Evolutionary conservation across 2,329 filamentous ascomycete species (phyloP).

Genomic region (Pseudogymnoascus sp.): DNA sequence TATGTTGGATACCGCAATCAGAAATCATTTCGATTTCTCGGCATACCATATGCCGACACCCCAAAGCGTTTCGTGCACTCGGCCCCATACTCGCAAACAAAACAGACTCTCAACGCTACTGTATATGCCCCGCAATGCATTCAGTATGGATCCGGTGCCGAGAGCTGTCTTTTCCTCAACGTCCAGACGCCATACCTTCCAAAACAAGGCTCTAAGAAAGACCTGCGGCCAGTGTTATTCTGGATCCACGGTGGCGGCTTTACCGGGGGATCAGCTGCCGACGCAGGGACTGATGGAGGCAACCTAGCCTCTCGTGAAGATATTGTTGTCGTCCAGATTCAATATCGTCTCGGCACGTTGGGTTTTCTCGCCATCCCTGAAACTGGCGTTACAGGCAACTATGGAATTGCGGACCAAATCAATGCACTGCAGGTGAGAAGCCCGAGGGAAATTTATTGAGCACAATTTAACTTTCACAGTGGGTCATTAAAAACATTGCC

Average conservation of each 20-base stretch:
- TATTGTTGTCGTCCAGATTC: constrained; percentile 23
- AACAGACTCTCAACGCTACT: constrained; percentile 37
- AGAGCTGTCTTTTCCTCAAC: constrained; percentile 25
- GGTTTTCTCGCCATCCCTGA: constrained; percentile 39
- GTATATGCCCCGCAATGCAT: constrained; percentile 29
- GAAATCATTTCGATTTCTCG: constrained; percentile 37
- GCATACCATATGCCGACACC: constrained; percentile 22
- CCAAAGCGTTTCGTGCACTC: constrained; percentile 30
- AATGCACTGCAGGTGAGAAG: constrained; percentile 34
- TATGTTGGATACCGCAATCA: constrained; percentile 44
- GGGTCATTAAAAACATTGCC: constrained; percentile 39
- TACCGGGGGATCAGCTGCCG: constrained; percentile 18
- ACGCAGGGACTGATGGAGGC: constrained; percentile 21
- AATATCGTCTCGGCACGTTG: constrained; percentile 22
- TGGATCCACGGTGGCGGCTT: constrained; percentile 30
- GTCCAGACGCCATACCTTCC: constrained; percentile 32
- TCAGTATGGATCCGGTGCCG: constrained; percentile 28
- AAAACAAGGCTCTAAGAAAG: constrained; percentile 14
- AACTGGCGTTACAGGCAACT: constrained; percentile 43
- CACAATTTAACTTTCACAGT: constrained; percentile 24
- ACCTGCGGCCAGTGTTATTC: constrained; percentile 28
- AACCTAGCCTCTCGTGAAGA: constrained; percentile 24
- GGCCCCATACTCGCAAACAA: constrained; percentile 34
- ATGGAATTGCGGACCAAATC: constrained; percentile 42
- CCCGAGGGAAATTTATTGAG: background rate